Conservation (phyloP, 2,329 filamentous ascomycete genomes). For the Teratosphaeria nubilosa region DNA sequence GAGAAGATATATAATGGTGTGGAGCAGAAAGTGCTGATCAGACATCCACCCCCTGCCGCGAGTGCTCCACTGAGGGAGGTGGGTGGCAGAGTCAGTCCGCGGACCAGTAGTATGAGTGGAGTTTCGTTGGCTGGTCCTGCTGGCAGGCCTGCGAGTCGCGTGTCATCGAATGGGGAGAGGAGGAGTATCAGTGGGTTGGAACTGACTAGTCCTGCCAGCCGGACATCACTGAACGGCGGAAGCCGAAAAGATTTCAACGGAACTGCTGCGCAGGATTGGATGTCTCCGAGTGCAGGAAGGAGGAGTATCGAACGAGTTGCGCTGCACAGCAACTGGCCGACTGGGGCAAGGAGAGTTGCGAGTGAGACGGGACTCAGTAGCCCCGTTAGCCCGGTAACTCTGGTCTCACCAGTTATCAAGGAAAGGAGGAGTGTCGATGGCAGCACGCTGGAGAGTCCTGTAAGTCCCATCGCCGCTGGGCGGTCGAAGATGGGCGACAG, state of each 20-base stretch:
- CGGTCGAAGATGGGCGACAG: not conserved
- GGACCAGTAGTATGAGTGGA: not conserved
- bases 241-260: not conserved
- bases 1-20: conserved; percentile 38
- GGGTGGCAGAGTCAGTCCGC: not conserved
- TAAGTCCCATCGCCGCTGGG: not conserved
- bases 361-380: not conserved
- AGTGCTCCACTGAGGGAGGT: not conserved
- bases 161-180: not conserved
- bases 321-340: not conserved
- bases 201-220: not conserved
- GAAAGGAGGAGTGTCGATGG: not conserved
- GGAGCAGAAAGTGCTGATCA: not conserved
- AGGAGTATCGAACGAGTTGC: too few relatives aligned
- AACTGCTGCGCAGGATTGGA: not conserved
- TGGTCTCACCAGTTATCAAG: not conserved
- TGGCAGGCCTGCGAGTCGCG: not conserved
- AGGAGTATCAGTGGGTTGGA: not conserved
- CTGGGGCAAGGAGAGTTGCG: not conserved
- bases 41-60: not conserved
- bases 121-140: not conserved
- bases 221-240: not conserved
- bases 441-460: not conserved
- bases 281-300: not conserved
- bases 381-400: not conserved